Base-by-base conservation (phyloP, 441 rosid species). In the Euphorbia schlechtendalii region DNA sequence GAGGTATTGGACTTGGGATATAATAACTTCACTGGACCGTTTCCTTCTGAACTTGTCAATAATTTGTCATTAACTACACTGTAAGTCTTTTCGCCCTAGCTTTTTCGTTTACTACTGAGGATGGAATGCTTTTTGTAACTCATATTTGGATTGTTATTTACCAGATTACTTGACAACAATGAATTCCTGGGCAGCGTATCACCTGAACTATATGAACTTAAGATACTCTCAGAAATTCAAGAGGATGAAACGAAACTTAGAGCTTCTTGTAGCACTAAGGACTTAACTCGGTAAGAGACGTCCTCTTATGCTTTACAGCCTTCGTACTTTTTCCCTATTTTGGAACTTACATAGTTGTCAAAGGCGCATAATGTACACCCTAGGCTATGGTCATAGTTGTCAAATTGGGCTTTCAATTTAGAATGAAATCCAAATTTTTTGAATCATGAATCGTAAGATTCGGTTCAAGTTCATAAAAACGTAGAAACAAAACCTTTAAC, bases 1-100 rank as follows among this genome's bases (percentile, higher is more conserved):
- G 84, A 90, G 75, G 66, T 78, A 70, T 81, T 92, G 88, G 98
- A 92, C 76, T 77, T 92, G 81, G 86, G 88, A 80, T 78, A 69
- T 61, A 92, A 92, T 75, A 86, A 90, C 82, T 88, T 92, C 52
- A 83, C 83, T 40, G 90, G 88, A 64, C 66, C 77, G 18, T 80
- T 86, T 64, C 82, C 89, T 51, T 76, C 78, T 41, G 68, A 73
- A 45, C 73, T 80, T 64, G 63, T 55, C 68, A 72, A 74, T 70
- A 77, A 78, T 66, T 46, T 79, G 52, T 76, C 80, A 38, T 61
- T 84, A 54, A 77, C 80, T 52, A 77, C 77, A 66, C 78, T 83
- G 90, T 86, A 64, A 67, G 88, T 66, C 54, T 17, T 25, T 34
- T 66, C 41, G 9, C 55, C 34, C n/a, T 20, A 24, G 63, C 45